Base-by-base conservation (phyloP, 2,329 filamentous ascomycete genomes). In the Nemania abortiva region DNA sequence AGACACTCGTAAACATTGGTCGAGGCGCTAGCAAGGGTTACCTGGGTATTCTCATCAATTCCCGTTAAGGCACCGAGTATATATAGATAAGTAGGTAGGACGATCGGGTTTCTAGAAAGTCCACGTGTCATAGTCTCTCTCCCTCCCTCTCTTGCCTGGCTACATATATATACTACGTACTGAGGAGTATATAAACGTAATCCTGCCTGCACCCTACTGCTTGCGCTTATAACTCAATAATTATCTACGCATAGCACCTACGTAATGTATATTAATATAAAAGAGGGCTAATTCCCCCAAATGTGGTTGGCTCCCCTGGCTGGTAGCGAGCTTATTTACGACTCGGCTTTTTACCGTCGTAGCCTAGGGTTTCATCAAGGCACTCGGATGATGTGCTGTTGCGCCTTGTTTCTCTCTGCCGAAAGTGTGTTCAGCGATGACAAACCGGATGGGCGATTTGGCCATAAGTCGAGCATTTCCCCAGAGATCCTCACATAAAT, bases 121-220 rank as follows among this genome's bases (percentile, higher is more conserved):
- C 73, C 74, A 78, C 75, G 75, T 77, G 75, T 76, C 73, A 73
- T 69, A 39, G 60, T 63, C 27, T 50, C 20, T 55, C n/a, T 50
- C 37, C 34, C 24, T 72, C 70, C 62, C 68, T 34, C 31, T 34
- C 5, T 34, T 9, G 9, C 31, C n/a, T n/a, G n/a, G n/a, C n/a
- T n/a, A n/a, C n/a, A n/a, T n/a, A n/a, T 34, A 34, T 42, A 42
- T 11, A 42, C 10, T 42, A 42, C 11, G n/a, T n/a, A n/a, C n/a
- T n/a, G n/a, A 42, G 39, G 9, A 42, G 6, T 42, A 15, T 42
- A 24, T 22, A 22, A 49, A 5, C 22, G 22, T 49, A 49, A 24
- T 49, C 45, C 3, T 49, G 22, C n/a, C n/a, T 37, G 11, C 34
- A 37, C 34, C 34, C 6, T 37, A 37, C 20, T 49, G 45, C 45